Evolutionary conservation across 2,329 filamentous ascomycete species (phyloP).

Genomic region (Ceratocystis smalleyi): DNA sequence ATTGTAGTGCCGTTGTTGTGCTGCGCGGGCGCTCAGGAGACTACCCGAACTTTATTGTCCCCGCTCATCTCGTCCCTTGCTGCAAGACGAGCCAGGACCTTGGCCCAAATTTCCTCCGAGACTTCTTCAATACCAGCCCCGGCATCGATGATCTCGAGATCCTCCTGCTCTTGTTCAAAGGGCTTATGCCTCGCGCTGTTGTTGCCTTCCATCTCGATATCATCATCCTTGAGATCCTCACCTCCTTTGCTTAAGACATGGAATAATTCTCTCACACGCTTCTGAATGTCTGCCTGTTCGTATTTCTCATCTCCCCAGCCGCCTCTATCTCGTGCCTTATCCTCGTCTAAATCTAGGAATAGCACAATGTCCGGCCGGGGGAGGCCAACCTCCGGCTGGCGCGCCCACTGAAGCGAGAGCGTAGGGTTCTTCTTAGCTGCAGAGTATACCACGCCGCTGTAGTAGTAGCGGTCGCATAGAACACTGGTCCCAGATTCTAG

Average conservation of each 20-base stretch:
- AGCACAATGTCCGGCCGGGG: slow-evolving; percentile 76
- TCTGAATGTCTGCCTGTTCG: slow-evolving; percentile 71
- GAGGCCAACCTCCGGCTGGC: slow-evolving; percentile 68
- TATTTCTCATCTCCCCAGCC: slow-evolving; percentile 84
- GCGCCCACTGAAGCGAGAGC: slow-evolving; percentile 63
- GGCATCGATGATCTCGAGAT: slow-evolving; percentile 40
- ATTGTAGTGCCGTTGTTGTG: neutral
- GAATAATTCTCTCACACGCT: slow-evolving; percentile 61
- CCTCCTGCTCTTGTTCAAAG: slow-evolving; percentile 37
- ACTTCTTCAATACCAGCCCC: slow-evolving; percentile 41
- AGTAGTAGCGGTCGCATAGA: slow-evolving; percentile 85
- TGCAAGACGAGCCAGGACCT: slow-evolving; percentile 32
- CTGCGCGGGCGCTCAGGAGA: slow-evolving; percentile 20
- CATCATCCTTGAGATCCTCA: slow-evolving; percentile 19
- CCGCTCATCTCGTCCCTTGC: slow-evolving; percentile 35
- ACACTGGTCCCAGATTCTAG: slow-evolving; percentile 56
- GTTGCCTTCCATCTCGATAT: slow-evolving; percentile 12
- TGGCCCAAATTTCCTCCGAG: slow-evolving; percentile 38
- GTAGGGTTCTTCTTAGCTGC: slow-evolving; percentile 66
- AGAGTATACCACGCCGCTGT: slow-evolving; percentile 85
- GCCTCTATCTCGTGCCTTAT: slow-evolving; percentile 57
- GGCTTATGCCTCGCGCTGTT: slow-evolving; percentile 16
- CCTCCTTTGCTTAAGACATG: slow-evolving; percentile 24
- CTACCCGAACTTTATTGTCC: slow-evolving; percentile 31
- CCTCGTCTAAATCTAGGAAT: slow-evolving; percentile 68